phyloP scores from a whole-genome alignment of 768 basidiomycete genomes.

The Amanita subjunquillea region DNA sequence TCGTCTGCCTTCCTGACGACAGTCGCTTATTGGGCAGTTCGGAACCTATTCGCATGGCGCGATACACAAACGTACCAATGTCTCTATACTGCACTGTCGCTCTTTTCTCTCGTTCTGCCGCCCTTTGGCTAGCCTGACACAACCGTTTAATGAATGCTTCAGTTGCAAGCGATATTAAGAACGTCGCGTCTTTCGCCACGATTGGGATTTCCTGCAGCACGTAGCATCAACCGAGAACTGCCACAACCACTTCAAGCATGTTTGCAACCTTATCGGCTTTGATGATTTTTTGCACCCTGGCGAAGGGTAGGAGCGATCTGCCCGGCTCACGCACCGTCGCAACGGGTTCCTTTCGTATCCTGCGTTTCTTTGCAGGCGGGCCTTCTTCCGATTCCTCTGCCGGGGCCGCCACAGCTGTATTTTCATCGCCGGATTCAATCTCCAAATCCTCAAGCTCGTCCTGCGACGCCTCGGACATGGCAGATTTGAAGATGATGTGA shows the following conservation, averaged over 20 bases:
- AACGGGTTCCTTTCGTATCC: slow-evolving; percentile 14
- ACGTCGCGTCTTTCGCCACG: slow-evolving; percentile 66
- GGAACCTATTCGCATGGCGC: not conserved
- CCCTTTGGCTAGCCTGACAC: slow-evolving; percentile 57
- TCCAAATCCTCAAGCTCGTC: slow-evolving; percentile 8
- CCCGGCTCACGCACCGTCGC: slow-evolving; percentile 31
- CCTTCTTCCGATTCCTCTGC: not conserved
- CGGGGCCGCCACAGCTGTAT: not conserved
- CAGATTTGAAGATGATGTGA: slow-evolving; percentile 7
- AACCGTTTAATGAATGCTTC: slow-evolving; percentile 82
- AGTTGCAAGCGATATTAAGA: slow-evolving; percentile 73
- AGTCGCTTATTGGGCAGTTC: slow-evolving; percentile 29
- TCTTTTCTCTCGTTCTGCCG: slow-evolving; percentile 63
- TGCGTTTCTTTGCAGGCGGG: slow-evolving; percentile 4
- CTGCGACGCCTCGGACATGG: slow-evolving; percentile 6
- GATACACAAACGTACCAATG: slow-evolving; percentile 43
- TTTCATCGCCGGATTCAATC: slow-evolving; percentile 8
- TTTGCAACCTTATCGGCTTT: slow-evolving; percentile 68
- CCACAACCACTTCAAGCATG: slow-evolving; percentile 7
- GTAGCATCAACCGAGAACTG: not conserved
- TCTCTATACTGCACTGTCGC: slow-evolving; percentile 72
- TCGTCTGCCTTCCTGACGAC: slow-evolving; percentile 62
- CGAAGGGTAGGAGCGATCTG: slow-evolving; percentile 64
- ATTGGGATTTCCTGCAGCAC: slow-evolving; percentile 58
- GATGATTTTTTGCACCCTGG: slow-evolving; percentile 75